Evolutionary conservation across 352 stramenopile species (phyloP).

Genomic region (Globisporangium paddicum): DNA sequence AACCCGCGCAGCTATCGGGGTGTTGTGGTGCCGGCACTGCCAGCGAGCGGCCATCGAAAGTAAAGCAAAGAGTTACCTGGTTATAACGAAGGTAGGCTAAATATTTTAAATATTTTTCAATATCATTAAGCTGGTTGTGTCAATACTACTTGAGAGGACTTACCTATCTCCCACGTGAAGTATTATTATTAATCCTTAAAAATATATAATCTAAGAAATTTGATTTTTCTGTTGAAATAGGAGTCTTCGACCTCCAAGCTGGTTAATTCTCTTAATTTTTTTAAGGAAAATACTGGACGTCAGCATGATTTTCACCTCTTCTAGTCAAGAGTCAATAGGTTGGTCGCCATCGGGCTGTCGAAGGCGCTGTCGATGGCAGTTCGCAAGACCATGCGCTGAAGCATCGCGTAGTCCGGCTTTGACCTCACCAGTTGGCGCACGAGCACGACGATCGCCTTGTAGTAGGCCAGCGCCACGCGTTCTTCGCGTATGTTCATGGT

Average conservation of each 20-base stretch:
- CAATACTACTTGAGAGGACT: background rate
- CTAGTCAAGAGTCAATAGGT: background rate
- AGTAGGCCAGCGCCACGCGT: conserved; percentile 27
- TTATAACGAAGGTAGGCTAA: background rate
- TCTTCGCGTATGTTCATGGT: conserved; percentile 38
- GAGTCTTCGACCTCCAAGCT: background rate
- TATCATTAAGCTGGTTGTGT: background rate
- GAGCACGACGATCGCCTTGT: conserved; percentile 38
- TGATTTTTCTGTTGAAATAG: background rate
- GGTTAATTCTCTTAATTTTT: background rate
- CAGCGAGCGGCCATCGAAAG: background rate
- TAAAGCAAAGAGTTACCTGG: too few species aligned
- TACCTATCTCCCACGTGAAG: background rate
- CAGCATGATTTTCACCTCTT: background rate
- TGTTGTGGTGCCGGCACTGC: conserved; percentile 14
- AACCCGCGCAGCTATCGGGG: conserved; percentile 32
- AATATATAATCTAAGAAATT: too few species aligned
- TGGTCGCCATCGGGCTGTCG: background rate
- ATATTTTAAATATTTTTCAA: background rate
- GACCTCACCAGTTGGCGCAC: conserved; percentile 9
- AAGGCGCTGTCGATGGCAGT: background rate
- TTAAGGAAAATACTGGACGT: background rate
- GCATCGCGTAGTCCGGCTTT: background rate
- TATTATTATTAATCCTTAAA: too few species aligned
- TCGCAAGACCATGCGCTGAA: background rate